Percentiles rank a stretch among this genome's conserved stretches.
Conservation (phyloP, 2,329 filamentous ascomycete genomes). For the Aspergillus piperis region DNA sequence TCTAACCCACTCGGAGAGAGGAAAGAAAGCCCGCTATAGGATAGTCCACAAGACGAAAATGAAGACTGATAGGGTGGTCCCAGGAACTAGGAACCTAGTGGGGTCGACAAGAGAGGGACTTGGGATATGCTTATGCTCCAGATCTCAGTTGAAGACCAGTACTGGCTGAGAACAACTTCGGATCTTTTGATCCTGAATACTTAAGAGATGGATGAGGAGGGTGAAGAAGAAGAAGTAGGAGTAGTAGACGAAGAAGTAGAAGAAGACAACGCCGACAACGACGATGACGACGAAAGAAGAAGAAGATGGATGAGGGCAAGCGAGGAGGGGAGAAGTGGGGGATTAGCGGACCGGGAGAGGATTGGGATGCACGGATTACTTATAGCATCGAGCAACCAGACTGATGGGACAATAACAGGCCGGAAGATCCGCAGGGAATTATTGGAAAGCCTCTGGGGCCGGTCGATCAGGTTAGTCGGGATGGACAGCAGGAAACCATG, state of each 20-base stretch:
- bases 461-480: constrained; percentile 11
- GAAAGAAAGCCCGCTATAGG: background rate
- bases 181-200: constrained; percentile 15
- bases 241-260: background rate
- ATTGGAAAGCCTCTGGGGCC: constrained; percentile 14
- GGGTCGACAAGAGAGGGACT: too few relatives aligned
- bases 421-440: constrained; percentile 13
- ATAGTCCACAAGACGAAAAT: background rate
- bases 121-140: too few relatives aligned
- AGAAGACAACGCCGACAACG: constrained; percentile 11
- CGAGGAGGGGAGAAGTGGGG: constrained; percentile 5
- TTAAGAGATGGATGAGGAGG: background rate
- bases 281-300: constrained; percentile 10
- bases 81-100: too few relatives aligned
- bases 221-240: background rate
- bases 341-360: background rate
- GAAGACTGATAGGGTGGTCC: too few relatives aligned
- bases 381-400: constrained; percentile 12
- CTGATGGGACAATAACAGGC: background rate
- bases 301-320: background rate
- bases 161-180: background rate
- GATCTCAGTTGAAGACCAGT: too few relatives aligned
- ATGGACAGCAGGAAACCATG: constrained; percentile 7
- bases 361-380: constrained; percentile 16
- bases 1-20: background rate